These are phyloP conservation scores for Aspergillus saccharolyticus DNA, from an alignment of 495 filamentous ascomycete species.

Conservation along the genomic window DNA sequence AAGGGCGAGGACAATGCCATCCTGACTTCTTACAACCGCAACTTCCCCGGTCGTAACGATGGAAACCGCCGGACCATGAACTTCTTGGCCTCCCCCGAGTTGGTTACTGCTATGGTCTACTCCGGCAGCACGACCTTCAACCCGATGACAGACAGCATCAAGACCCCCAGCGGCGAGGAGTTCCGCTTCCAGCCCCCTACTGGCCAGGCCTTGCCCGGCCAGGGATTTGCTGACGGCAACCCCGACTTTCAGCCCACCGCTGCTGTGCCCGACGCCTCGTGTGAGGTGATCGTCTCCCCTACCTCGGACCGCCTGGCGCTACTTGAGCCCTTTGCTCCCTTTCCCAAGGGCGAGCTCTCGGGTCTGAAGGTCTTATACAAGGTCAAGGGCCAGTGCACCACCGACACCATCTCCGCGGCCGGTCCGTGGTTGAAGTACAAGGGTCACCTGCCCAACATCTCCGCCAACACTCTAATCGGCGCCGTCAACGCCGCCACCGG, in stretches of 20 bases:
- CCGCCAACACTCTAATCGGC: slow-evolving; percentile 90
- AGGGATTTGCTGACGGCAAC: slow-evolving; percentile 77
- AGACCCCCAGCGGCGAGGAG: slow-evolving; percentile 69
- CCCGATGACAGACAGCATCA: slow-evolving; percentile 81
- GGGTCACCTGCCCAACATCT: slow-evolving; percentile 96
- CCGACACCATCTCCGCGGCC: slow-evolving; percentile 95
- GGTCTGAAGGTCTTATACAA: slow-evolving; percentile 75
- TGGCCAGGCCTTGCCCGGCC: slow-evolving; percentile 69
- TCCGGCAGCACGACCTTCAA: slow-evolving; percentile 93
- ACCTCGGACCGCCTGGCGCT: slow-evolving; percentile 82
- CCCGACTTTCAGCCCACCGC: slow-evolving; percentile 67
- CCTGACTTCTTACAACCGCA: slow-evolving; percentile 95
- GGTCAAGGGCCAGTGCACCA: slow-evolving; percentile 95
- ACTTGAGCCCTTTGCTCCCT: slow-evolving; percentile 85
- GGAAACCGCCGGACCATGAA: slow-evolving; percentile 97
- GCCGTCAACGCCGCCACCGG: slow-evolving; percentile 87
- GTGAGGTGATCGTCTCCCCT: slow-evolving; percentile 68
- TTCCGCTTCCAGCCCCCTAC: slow-evolving; percentile 84
- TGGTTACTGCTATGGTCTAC: slow-evolving; percentile 94
- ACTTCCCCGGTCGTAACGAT: slow-evolving; percentile 96
- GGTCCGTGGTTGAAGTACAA: slow-evolving; percentile 99
- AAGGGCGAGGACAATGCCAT: slow-evolving; percentile 93
- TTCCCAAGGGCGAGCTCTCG: slow-evolving; percentile 68
- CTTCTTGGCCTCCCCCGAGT: slow-evolving; percentile 92
- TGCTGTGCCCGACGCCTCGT: slow-evolving; percentile 54